Evolutionary conservation across 129 eudicot genomes (phyloP).

Genomic region (Chrysanthemum lavandulifolium): DNA sequence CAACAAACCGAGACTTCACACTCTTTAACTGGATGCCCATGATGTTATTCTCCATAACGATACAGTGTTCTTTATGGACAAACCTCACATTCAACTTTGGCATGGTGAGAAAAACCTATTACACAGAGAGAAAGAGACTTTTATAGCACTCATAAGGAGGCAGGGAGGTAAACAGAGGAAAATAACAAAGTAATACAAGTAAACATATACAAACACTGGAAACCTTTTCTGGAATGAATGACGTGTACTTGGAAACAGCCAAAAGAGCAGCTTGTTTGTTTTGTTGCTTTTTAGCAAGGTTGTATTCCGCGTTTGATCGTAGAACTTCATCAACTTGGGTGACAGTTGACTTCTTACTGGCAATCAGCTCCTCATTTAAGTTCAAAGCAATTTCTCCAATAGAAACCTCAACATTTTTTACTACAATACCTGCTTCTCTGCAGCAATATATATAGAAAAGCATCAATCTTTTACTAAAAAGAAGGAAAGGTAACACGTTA

Average conservation of each 20-base stretch:
- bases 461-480: slow-evolving; percentile 6
- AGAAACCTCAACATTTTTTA: slow-evolving; percentile 64
- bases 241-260: slow-evolving; percentile 48
- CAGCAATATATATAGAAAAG: slow-evolving; percentile 28
- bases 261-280: slow-evolving; percentile 43
- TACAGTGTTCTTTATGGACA: slow-evolving; percentile 64
- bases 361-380: slow-evolving; percentile 66
- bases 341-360: slow-evolving; percentile 41
- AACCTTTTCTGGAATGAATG: slow-evolving; percentile 92
- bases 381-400: slow-evolving; percentile 66
- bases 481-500: background rate
- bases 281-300: slow-evolving; percentile 33
- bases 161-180: too few species aligned
- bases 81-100: slow-evolving; percentile 80
- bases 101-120: slow-evolving; percentile 61
- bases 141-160: too few species aligned
- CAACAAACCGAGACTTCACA: slow-evolving; percentile 63
- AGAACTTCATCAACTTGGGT: slow-evolving; percentile 30
- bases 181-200: too few species aligned
- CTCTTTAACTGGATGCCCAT: slow-evolving; percentile 90
- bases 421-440: slow-evolving; percentile 86
- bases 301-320: slow-evolving; percentile 41
- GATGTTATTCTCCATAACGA: slow-evolving; percentile 72
- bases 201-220: slow-evolving; percentile 6
- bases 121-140: slow-evolving; percentile 22